Evolutionary conservation across 2,329 filamentous ascomycete species (phyloP), one percentile per base, ranked within the genome.

Genomic region (Pseudopithomyces maydicus): DNA sequence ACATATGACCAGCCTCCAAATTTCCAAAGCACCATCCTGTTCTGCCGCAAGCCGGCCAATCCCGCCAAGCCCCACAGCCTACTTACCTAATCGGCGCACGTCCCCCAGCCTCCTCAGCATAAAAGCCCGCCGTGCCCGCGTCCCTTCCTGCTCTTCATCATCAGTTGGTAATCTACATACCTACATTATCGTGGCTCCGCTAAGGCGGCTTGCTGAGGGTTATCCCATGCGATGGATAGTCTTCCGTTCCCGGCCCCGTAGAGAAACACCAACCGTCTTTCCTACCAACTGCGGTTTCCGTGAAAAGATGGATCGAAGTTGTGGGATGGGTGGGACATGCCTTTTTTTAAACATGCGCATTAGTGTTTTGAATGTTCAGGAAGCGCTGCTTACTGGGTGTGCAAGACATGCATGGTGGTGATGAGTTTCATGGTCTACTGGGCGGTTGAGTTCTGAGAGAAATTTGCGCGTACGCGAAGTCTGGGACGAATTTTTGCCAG

Each of bases 211-310:
- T 76, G 74, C 74, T 77, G 74, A 77, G 74, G 74, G 74, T 73
- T 74, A 74, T 74, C 66, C 70, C 55, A 39, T 46, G 62, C 69
- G 51, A 64, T 76, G 74, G 61, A 72, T 74, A 75, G 73, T 74
- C 74, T 72, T 77, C 74, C 74, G 74, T 77, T 77, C 74, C 74
- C 74, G 74, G 74, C 74, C 74, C 72, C 74, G 74, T 75, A 75
- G 73, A 77, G 52, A 20, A 57, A 72, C 54, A 59, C 66, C 73
- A 68, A 61, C 67, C 73, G 73, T 69, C 71, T 73, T 75, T 61
- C 74, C 70, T 73, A 73, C 66, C 74, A 77, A 74, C 64, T 74
- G 64, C 70, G 65, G 54, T 38, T 49, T 74, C 73, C 73, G 74
- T 75, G 71, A 71, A 74, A 76, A 74, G 70, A 73, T 77, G 72